These are phyloP conservation scores for Neoscytalidium dimidiatum DNA, from an alignment of 2,329 filamentous ascomycete genomes.

Conservation along the genomic window DNA sequence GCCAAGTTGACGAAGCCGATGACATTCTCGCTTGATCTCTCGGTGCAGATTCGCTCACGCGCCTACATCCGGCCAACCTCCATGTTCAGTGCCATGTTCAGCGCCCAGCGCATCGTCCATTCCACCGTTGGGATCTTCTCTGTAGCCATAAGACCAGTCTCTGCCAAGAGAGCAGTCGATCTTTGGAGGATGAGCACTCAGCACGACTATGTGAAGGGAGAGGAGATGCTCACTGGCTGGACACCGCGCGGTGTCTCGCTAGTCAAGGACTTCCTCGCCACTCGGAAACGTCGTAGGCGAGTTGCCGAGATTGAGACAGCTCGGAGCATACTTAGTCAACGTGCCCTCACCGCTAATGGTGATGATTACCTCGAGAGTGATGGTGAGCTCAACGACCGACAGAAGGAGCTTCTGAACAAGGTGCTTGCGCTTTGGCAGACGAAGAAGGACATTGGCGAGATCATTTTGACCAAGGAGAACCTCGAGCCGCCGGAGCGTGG, in stretches of 20 bases:
- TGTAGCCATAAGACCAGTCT: conserved; percentile 79
- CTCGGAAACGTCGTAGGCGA: conserved; percentile 72
- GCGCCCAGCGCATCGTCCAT: conserved; percentile 80
- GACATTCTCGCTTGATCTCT: conserved; percentile 79
- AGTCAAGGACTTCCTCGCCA: conserved; percentile 80
- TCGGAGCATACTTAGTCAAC: conserved; percentile 64
- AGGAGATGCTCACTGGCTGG: conserved; percentile 85
- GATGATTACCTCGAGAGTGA: conserved; percentile 25
- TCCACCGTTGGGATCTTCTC: conserved; percentile 87
- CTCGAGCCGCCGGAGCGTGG: conserved; percentile 71
- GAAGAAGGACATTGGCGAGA: conserved; percentile 44
- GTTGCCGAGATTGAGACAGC: conserved; percentile 79
- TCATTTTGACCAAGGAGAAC: conserved; percentile 51
- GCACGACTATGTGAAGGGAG: conserved; percentile 93
- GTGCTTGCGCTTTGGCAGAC: conserved; percentile 66
- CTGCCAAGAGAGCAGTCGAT: conserved; percentile 88
- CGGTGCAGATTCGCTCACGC: conserved; percentile 80
- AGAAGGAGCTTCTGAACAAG: conserved; percentile 49
- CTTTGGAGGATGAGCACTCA: conserved; percentile 96
- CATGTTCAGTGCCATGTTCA: conserved; percentile 85
- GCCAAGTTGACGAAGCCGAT: conserved; percentile 85
- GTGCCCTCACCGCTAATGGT: conserved; percentile 29
- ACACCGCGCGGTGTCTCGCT: conserved; percentile 85
- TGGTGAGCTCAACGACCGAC: conserved; percentile 28
- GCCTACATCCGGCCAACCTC: conserved; percentile 83